Evolutionary conservation across 1,284 basidiomycete species (phyloP).

Genomic region (Leccinum subatratum): DNA sequence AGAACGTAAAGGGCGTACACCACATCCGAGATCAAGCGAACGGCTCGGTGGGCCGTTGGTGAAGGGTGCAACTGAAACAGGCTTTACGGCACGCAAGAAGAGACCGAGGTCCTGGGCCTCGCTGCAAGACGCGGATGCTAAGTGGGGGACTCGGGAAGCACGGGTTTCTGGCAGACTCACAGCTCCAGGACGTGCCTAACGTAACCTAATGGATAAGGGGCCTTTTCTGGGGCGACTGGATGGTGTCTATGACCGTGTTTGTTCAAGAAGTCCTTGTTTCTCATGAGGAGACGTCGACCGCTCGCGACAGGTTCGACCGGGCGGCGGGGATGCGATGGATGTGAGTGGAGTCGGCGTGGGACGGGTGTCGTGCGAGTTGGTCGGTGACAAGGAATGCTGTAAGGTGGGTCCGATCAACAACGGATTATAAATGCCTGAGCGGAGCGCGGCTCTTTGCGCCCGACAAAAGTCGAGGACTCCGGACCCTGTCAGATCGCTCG

Average conservation of each 20-base stretch:
- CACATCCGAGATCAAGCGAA: conserved; percentile 66
- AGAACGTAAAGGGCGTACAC: conserved; percentile 40
- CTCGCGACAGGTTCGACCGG: conserved; percentile 12
- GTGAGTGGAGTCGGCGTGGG: conserved; percentile 8
- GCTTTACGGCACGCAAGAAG: conserved; percentile 44
- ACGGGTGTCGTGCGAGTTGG: not conserved
- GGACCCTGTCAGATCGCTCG: no score
- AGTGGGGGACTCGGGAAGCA: not conserved
- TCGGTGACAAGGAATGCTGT: conserved; percentile 9
- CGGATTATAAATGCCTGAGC: no score
- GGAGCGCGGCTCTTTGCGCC: no score
- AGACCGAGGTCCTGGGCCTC: conserved; percentile 57
- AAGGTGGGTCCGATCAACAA: conserved; percentile 10
- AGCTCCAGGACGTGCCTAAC: conserved; percentile 60
- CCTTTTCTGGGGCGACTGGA: conserved; percentile 65
- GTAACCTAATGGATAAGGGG: conserved; percentile 64
- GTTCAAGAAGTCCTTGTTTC: conserved; percentile 52
- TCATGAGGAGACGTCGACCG: conserved; percentile 27
- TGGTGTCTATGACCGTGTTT: conserved; percentile 63
- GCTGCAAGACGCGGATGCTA: conserved; percentile 32
- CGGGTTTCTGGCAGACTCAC: conserved; percentile 38
- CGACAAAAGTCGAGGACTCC: no score
- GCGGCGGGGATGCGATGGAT: conserved; percentile 14
- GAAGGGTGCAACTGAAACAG: conserved; percentile 55
- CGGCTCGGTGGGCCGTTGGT: conserved; percentile 41